Evolutionary conservation across 2,329 filamentous ascomycete genomes (phyloP), one percentile per base, ranked within the genome.

Genomic region (Fusarium anguioides): DNA sequence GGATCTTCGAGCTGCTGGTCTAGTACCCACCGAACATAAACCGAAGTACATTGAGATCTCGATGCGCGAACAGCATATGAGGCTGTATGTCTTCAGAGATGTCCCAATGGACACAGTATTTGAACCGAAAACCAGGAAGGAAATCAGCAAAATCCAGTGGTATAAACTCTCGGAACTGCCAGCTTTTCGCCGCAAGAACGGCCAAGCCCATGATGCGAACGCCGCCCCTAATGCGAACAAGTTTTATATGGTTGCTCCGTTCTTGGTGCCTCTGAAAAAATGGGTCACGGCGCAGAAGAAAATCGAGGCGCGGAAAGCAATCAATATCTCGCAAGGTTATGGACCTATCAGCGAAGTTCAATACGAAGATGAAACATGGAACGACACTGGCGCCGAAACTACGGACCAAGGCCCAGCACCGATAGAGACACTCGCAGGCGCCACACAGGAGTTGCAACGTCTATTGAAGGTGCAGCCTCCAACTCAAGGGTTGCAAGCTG

Each of bases 181-280:
- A 1, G 93, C 92, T 0, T 89, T 93, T 72, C 89, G 89, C 54
- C 92, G 91, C 76, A 94, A 91, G 75, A 83, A 83, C 18, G 81
- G 82, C 14, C 84, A 87, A 53, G 75, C 73, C 17, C 84, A 87
- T 42, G 85, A 90, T 48, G 83, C 86, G 14, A 79, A 81, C 27
- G 79, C 87, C 14, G 81, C 81, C 15, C 79, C 84, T 4, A 92
- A 91, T 70, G 89, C 89, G 37, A 94, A 92, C 77, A 97, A 95
- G 75, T 98, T 97, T 77, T 99, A 97, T 80, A 97, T 98, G 93
- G 96, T 99, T 18, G 94, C 94, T 1, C 94, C 95, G 0, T 99
- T 99, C 75, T 83, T 98, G 53, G 89, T 89, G 2, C 91, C 89
- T 8, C 80, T 99, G 46, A 94, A 93, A 78, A 93, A 93, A 76